phyloP scores from a whole-genome alignment of 164 flowering plant genomes.

The Euptelea pleiosperma region DNA sequence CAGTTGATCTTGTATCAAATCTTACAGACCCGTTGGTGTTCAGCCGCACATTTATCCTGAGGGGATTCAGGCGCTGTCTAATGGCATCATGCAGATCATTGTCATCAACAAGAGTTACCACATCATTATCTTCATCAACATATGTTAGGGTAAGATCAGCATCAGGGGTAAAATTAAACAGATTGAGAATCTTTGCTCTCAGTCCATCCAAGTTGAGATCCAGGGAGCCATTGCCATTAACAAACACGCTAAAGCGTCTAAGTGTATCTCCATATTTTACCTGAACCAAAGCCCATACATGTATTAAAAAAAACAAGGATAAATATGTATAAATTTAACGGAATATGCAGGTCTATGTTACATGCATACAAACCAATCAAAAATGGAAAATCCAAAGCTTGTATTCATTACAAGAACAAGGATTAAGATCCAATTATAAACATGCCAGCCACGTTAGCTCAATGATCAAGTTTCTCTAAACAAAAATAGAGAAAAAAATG shows the following conservation, averaged over 20 bases:
- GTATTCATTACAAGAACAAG: too few species aligned
- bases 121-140: constrained; percentile 77
- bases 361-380: too few species aligned
- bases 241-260: constrained; percentile 59
- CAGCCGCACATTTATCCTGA: constrained; percentile 55
- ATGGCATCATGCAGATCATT: constrained; percentile 72
- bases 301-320: too few species aligned
- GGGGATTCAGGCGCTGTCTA: constrained; percentile 62
- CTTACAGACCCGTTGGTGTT: constrained; percentile 23
- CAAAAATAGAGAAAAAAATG: not conserved
- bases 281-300: constrained; percentile 50
- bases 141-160: constrained; percentile 64
- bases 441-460: too few species aligned
- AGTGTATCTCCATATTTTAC: constrained; percentile 73
- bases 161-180: constrained; percentile 52
- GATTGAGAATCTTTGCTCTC: constrained; percentile 47
- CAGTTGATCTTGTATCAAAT: constrained; percentile 33
- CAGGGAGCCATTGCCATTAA: constrained; percentile 35
- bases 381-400: too few species aligned
- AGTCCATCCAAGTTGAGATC: constrained; percentile 53
- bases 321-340: too few species aligned
- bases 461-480: too few species aligned
- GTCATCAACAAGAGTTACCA: constrained; percentile 71
- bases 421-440: too few species aligned
- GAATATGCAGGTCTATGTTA: too few species aligned